A percentile compares a stretch with the other conserved stretches of the same genome.
Evolutionary conservation across 345 rosid genomes (phyloP).

Genomic region (Pistacia atlantica): DNA sequence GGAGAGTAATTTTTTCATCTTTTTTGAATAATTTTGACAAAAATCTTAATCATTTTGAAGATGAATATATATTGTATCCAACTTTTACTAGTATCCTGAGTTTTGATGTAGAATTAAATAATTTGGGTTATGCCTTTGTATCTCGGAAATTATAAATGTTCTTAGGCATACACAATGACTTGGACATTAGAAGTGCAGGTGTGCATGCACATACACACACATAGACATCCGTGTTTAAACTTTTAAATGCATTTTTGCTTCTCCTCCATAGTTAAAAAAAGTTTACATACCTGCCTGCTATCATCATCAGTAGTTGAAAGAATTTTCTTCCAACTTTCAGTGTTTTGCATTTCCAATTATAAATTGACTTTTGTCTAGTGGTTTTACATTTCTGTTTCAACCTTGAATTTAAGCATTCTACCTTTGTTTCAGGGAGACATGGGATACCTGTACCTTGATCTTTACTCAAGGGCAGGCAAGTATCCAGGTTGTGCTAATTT

Average conservation of each 20-base stretch:
- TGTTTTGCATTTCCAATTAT: slow-evolving; percentile 3
- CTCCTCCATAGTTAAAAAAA: background rate
- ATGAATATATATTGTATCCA: background rate
- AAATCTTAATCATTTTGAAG: background rate
- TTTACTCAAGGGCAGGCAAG: slow-evolving; percentile 80
- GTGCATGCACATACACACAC: background rate
- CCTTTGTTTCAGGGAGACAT: slow-evolving; percentile 75
- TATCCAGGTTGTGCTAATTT: slow-evolving; percentile 99
- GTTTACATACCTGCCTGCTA: background rate
- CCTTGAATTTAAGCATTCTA: slow-evolving; percentile 17
- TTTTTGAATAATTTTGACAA: background rate
- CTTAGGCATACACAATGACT: background rate
- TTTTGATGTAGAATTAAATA: background rate
- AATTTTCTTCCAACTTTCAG: background rate
- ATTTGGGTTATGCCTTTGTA: background rate
- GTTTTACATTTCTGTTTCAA: slow-evolving; percentile 15
- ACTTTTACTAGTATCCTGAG: background rate
- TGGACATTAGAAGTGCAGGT: background rate
- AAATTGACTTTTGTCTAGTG: slow-evolving; percentile 1
- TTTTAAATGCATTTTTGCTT: background rate
- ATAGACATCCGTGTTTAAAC: background rate
- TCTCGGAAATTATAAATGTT: background rate
- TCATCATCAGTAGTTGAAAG: background rate
- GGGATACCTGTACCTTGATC: slow-evolving; percentile 89
- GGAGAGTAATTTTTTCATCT: background rate